phyloP scores from a whole-genome alignment of 2,329 filamentous ascomycete species.

The Colletotrichum lentis region DNA sequence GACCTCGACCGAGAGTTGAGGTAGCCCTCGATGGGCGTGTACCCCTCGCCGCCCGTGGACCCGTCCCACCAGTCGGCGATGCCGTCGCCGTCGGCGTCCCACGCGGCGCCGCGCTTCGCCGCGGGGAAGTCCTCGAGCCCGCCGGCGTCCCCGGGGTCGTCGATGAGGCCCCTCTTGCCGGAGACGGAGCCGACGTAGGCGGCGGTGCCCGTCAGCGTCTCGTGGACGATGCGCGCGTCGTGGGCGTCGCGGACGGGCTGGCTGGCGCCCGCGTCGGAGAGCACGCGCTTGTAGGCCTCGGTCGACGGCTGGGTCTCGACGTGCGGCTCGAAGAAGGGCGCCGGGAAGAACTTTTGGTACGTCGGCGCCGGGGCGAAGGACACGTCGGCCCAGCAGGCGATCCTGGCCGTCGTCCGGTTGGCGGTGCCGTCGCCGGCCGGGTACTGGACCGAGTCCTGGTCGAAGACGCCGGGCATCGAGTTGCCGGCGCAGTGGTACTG shows the following conservation, averaged over 20 bases:
- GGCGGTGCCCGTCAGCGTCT: slow-evolving; percentile 44
- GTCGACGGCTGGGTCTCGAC: slow-evolving; percentile 45
- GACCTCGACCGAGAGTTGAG: slow-evolving; percentile 44
- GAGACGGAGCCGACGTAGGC: slow-evolving; percentile 45
- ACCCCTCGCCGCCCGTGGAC: slow-evolving; percentile 45
- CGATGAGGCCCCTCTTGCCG: slow-evolving; percentile 46
- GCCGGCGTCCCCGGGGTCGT: slow-evolving; percentile 46
- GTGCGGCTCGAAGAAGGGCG: slow-evolving; percentile 45
- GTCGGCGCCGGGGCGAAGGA: slow-evolving; percentile 42
- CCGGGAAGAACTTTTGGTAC: slow-evolving; percentile 45
- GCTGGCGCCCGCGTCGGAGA: slow-evolving; percentile 46
- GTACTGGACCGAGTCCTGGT: slow-evolving; percentile 43
- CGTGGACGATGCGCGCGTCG: slow-evolving; percentile 46
- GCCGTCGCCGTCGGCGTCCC: slow-evolving; percentile 47
- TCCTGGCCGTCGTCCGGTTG: slow-evolving; percentile 29
- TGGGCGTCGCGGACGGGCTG: slow-evolving; percentile 46
- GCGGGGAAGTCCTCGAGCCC: slow-evolving; percentile 47
- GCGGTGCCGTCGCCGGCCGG: slow-evolving; percentile 42
- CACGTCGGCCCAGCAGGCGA: slow-evolving; percentile 46
- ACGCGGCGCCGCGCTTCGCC: slow-evolving; percentile 40
- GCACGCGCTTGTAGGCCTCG: slow-evolving; percentile 48
- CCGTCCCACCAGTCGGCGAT: slow-evolving; percentile 50
- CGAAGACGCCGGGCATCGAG: slow-evolving; percentile 45
- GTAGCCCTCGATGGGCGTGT: slow-evolving; percentile 46
- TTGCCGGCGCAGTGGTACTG: slow-evolving; percentile 48